phyloP scores from a whole-genome alignment of 2,329 filamentous ascomycete species.

The Arachnopeziza araneosa region DNA sequence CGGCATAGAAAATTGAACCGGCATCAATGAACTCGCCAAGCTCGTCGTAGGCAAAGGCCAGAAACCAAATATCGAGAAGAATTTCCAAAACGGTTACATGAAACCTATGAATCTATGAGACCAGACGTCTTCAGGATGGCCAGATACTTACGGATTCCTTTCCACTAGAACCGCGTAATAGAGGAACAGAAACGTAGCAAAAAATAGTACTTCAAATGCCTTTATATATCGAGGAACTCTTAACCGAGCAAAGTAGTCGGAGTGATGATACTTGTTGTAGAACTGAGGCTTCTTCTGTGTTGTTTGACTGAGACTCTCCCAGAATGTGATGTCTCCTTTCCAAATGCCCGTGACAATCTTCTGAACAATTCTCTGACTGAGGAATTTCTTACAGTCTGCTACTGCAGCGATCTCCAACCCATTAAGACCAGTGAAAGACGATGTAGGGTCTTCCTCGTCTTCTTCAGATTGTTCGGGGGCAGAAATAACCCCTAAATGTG shows the following conservation, averaged over 20 bases:
- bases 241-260: constrained; percentile 67
- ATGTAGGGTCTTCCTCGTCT: constrained; percentile 56
- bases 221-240: constrained; percentile 82
- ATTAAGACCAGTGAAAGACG: constrained; percentile 73
- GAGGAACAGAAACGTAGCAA: constrained; percentile 66
- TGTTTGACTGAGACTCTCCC: constrained; percentile 69
- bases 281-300: constrained; percentile 70
- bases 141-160: constrained; percentile 46
- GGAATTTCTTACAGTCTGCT: constrained; percentile 75
- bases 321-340: constrained; percentile 83
- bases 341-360: constrained; percentile 80
- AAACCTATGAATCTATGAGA: constrained; percentile 26
- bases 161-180: constrained; percentile 86
- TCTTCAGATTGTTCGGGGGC: constrained; percentile 30
- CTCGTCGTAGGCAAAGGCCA: constrained; percentile 74
- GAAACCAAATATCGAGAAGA: constrained; percentile 78
- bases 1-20: constrained; percentile 77
- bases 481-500: constrained; percentile 39
- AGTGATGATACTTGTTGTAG: constrained; percentile 59
- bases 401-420: constrained; percentile 83
- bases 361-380: constrained; percentile 75
- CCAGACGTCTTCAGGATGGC: not conserved
- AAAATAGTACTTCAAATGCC: constrained; percentile 77
- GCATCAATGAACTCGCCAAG: constrained; percentile 81
- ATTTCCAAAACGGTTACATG: constrained; percentile 64